Evolutionary conservation across 768 basidiomycete species (phyloP), one percentile per base, ranked within the genome.

Genomic region (Naganishia friedmannii): DNA sequence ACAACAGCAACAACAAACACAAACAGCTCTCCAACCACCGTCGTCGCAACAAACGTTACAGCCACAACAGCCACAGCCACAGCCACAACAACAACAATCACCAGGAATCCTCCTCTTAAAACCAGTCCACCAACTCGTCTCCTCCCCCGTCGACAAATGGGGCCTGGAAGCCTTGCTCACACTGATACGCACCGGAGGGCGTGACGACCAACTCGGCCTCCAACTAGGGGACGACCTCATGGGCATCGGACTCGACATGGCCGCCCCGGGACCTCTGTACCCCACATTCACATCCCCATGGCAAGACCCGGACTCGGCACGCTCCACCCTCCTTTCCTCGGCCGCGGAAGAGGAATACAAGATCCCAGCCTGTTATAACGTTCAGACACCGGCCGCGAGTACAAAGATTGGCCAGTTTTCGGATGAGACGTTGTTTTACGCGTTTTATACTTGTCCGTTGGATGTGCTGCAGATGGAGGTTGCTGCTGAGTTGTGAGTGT

Each of bases 341-440:
- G 42, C 42, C 7, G 88, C 95, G 71, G 93, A 98, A 81, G 93
- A 95, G 15, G 90, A 93, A 78, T 96, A 89, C 80, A 89, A 91
- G 75, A 86, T 94, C 57, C 94, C 94, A 48, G 84, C 87, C 32
- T 96, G 93, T 82, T 98, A 98, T 72, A 93, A 89, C 81, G 93
- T 96, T 57, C 89, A 91, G 75, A 88, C 94, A 39, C 88, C 89
- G 45, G 88, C 92, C 55, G 85, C 86, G 0, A 87, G 88, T 60
- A 76, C 74, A 5, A 82, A 82, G 72, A 74, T 82, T 56, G 70
- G 72, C 39, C 75, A 76, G 65, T 95, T 98, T 82, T 90, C 89
- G 81, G 94, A 97, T 80, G 94, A 98, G 82, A 96, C 94, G 19
- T 83, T 98, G 31, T 96, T 98, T 83, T 95, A 92, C 85, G 93